These are phyloP conservation scores for Phaeotremella fagi DNA, from an alignment of 768 basidiomycete species.

Conservation along the genomic window DNA sequence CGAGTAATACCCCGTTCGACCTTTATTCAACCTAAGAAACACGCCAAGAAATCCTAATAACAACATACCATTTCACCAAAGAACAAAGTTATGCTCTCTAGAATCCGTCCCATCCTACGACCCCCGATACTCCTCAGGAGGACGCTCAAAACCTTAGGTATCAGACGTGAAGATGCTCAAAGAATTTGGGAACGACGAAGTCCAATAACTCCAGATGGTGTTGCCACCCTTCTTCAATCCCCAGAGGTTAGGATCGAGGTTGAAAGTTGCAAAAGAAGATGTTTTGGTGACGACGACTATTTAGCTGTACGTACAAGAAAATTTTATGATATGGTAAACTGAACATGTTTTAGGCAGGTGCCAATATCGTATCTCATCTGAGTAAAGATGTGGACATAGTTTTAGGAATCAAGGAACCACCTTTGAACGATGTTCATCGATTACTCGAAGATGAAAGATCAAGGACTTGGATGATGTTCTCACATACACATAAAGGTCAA, in stretches of 20 bases:
- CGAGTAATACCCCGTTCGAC: too few species aligned
- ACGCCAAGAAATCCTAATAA: too few species aligned
- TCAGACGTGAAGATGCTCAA: slow-evolving; percentile 70
- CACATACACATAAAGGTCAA: slow-evolving; percentile 71
- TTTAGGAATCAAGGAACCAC: slow-evolving; percentile 84
- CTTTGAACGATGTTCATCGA: slow-evolving; percentile 57
- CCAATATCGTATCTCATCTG: slow-evolving; percentile 59
- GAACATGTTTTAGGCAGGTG: slow-evolving; percentile 63
- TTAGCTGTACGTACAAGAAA: slow-evolving; percentile 62
- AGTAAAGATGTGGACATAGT: slow-evolving; percentile 62
- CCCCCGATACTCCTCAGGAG: slow-evolving; percentile 1
- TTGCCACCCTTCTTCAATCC: slow-evolving; percentile 56
- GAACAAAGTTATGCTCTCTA: neutral
- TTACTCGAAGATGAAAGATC: slow-evolving; percentile 50
- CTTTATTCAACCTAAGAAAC: too few species aligned
- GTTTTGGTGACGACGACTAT: slow-evolving; percentile 65
- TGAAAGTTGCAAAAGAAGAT: slow-evolving; percentile 68
- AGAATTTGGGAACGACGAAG: slow-evolving; percentile 83
- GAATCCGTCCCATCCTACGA: neutral
- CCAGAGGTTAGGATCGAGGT: slow-evolving; percentile 56
- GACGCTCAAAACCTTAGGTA: slow-evolving; percentile 51
- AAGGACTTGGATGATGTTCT: slow-evolving; percentile 84
- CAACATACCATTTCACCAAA: too few species aligned
- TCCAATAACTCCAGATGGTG: slow-evolving; percentile 72
- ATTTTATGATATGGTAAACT: neutral